These are phyloP conservation scores for Artemisia tridentata DNA, from an alignment of 129 eudicot species.

Conservation along the genomic window DNA sequence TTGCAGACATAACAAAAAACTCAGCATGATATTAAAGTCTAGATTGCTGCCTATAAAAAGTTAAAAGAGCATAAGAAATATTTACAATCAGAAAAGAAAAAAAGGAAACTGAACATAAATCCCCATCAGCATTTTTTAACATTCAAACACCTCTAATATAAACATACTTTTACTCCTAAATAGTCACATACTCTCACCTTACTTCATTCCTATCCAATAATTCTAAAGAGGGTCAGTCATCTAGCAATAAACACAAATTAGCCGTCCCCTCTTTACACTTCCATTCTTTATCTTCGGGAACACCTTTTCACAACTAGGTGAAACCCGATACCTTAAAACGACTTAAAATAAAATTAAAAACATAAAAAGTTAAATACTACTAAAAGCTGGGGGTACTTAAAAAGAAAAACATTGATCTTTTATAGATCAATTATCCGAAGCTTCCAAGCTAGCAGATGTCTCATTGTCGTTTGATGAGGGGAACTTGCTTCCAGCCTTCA, in stretches of 20 bases:
- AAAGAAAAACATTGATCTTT: background rate
- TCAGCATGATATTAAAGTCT: background rate
- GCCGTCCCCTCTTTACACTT: slow-evolving; percentile 23
- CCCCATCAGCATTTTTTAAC: slow-evolving; percentile 18
- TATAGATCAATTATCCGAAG: slow-evolving; percentile 26
- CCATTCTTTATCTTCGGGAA: background rate
- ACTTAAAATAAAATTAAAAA: background rate
- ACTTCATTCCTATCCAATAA: slow-evolving; percentile 10
- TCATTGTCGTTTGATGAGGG: slow-evolving; percentile 40
- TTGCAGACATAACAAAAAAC: background rate
- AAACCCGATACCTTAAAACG: slow-evolving; percentile 26
- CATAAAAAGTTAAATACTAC: slow-evolving; percentile 2
- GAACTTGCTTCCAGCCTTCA: slow-evolving; percentile 60
- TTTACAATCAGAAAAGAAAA: slow-evolving; percentile 8
- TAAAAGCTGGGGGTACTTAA: background rate
- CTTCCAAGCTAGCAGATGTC: slow-evolving; percentile 49
- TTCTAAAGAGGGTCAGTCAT: slow-evolving; percentile 28
- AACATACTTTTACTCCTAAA: slow-evolving; percentile 25
- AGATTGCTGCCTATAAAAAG: background rate
- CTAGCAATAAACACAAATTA: slow-evolving; percentile 26
- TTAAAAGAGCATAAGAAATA: background rate
- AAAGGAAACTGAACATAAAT: slow-evolving; percentile 2
- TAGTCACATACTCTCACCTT: slow-evolving; percentile 18
- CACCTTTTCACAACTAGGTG: slow-evolving; percentile 28
- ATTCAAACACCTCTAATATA: slow-evolving; percentile 28